Conservation (phyloP, 352 stramenopile genomes). For the Phytophthora quininea region DNA sequence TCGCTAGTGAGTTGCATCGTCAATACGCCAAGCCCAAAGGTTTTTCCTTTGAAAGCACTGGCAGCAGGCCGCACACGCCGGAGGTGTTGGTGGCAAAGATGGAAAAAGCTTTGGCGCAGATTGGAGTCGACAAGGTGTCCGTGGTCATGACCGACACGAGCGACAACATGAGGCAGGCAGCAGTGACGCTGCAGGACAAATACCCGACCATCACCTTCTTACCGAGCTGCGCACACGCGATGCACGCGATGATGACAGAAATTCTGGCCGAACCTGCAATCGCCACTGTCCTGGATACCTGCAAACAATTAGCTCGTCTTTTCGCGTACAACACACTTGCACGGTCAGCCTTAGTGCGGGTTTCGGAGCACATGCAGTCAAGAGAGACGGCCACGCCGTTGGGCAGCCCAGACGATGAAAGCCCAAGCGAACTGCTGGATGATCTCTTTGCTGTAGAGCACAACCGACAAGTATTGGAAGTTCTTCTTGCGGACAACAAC, state of each 20-base stretch:
- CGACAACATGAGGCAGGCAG: conserved; percentile 63
- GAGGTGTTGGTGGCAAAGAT: conserved; percentile 63
- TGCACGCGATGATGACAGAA: conserved; percentile 63
- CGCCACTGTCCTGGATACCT: conserved; percentile 43
- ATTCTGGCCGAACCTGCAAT: conserved; percentile 56
- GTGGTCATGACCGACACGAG: conserved; percentile 64
- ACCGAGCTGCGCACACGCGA: conserved; percentile 63
- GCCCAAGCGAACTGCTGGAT: conserved; percentile 47
- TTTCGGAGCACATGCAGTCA: conserved; percentile 55
- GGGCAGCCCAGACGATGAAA: conserved; percentile 38
- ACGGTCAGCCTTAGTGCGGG: conserved; percentile 48
- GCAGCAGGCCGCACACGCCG: conserved; percentile 45
- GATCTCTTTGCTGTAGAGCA: conserved; percentile 57
- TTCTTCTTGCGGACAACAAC: conserved; percentile 59
- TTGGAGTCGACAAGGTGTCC: conserved; percentile 57
- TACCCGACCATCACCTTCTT: conserved; percentile 70
- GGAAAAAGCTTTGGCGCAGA: conserved; percentile 63
- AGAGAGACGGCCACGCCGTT: conserved; percentile 31
- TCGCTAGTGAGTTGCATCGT: conserved; percentile 64
- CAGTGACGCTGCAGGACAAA: conserved; percentile 51
- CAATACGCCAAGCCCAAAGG: conserved; percentile 49
- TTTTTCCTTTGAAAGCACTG: conserved; percentile 73
- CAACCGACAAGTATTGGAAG: conserved; percentile 64
- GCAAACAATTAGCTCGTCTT: conserved; percentile 48
- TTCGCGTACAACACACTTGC: conserved; percentile 55